Base-by-base conservation (phyloP, 2,329 filamentous ascomycete genomes). In the Thermothelomyces thermophilus region DNA sequence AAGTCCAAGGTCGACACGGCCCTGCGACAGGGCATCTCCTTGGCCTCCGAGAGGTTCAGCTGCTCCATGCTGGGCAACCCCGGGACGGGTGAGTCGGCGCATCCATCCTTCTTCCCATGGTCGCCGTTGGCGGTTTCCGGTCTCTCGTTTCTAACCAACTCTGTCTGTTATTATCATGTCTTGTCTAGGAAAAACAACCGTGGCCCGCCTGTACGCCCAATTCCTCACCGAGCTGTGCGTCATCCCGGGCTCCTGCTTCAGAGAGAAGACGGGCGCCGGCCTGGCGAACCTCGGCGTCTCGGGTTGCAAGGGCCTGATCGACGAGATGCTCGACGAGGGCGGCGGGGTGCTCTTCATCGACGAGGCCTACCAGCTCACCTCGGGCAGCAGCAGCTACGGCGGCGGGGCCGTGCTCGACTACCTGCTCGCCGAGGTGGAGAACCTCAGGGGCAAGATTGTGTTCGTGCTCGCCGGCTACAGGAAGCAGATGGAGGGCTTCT, bases 271-370 rank as follows among this genome's bases (percentile, higher is more conserved):
- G 0, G 87, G 86, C 0, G 79, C 86, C 0, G 71, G 73, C 14
- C 72, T 91, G 0, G 80, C 84, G 0, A 79, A 78, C 41, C 71
- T 75, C 0, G 86, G 84, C 0, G 75, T 87, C 0, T 48, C 67
- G 0, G 79, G 73, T 0, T 79, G 75, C 54, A 73, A 85, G 58
- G 72, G 73, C 11, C 64, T 82, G 0, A 66, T 87, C 5, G 71
- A 83, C 2, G 57, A 70, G 0, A 71, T 90, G 0, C 63, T 80
- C 3, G 70, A 80, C 24, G 56, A 65, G 0, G 81, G 78, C 0
- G 86, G 86, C 0, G 87, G 87, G 0, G 82, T 82, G 0, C 60
- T 88, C 1, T 90, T 91, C 60, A 83, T 91, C 19, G 87, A 91
- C 52, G 86, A 91, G 63, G 85, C 86, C 0, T 90, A 91, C 59